Percentiles rank a stretch among this genome's conserved stretches.
These are phyloP conservation scores for Prunella vulgaris DNA, from an alignment of 257 asterid genomes.

Conservation along the genomic window DNA sequence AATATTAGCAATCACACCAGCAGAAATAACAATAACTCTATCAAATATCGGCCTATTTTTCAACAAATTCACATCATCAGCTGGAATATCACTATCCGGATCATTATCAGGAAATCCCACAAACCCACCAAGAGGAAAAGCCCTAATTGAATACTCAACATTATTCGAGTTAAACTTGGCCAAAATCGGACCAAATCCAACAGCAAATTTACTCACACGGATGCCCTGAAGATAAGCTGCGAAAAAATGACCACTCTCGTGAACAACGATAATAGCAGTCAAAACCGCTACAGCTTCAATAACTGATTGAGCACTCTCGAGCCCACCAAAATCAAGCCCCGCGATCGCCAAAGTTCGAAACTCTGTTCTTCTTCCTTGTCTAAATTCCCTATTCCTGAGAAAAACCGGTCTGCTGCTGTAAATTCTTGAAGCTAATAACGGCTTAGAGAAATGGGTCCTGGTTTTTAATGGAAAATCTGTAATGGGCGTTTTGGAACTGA, in stretches of 20 bases:
- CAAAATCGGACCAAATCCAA: conserved; percentile 93
- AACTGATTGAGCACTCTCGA: conserved; percentile 69
- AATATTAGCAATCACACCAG: conserved; percentile 92
- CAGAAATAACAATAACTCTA: conserved; percentile 82
- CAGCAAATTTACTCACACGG: conserved; percentile 93
- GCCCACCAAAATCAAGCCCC: conserved; percentile 66
- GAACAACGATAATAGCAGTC: conserved; percentile 83
- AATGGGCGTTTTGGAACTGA: conserved; percentile 40
- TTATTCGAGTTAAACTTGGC: conserved; percentile 78
- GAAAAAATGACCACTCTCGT: conserved; percentile 87
- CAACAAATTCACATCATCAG: conserved; percentile 73
- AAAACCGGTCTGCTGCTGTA: conserved; percentile 34
- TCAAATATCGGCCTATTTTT: conserved; percentile 85
- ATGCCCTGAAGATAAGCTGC: conserved; percentile 96
- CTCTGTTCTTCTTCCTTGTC: conserved; percentile 31
- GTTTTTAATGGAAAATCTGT: conserved; percentile 34
- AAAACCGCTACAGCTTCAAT: conserved; percentile 74
- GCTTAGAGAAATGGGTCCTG: conserved; percentile 38
- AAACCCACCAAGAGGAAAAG: conserved; percentile 95
- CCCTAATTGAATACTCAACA: conserved; percentile 90
- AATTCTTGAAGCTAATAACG: conserved; percentile 25
- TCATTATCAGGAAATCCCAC: conserved; percentile 98
- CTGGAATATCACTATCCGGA: conserved; percentile 90
- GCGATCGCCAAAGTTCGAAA: conserved; percentile 45
- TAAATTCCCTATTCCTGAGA: conserved; percentile 14